Percentiles rank a stretch among this genome's conserved stretches.
Conservation (phyloP, 2,329 filamentous ascomycete species). For the Saccharata proteae region DNA sequence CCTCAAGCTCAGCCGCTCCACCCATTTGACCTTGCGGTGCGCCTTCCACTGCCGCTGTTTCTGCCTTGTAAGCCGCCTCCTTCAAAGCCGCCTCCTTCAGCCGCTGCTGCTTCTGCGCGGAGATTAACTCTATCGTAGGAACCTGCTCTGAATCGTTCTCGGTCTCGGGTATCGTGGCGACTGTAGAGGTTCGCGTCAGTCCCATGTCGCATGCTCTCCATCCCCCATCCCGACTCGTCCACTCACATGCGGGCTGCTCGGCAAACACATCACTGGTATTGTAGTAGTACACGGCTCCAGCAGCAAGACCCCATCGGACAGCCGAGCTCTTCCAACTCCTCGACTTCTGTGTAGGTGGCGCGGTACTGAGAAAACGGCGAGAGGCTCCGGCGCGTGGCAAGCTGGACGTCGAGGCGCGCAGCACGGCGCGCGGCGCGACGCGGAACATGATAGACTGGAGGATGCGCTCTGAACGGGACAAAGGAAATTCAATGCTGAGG, state of each 20-base stretch:
- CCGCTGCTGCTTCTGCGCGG: conserved; percentile 28
- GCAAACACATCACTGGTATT: conserved; percentile 82
- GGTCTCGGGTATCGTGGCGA: conserved; percentile 24
- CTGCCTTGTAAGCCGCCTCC: conserved; percentile 8
- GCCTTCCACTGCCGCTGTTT: conserved; percentile 8
- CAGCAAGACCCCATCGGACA: conserved; percentile 63
- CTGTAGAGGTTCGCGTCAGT: conserved; percentile 1
- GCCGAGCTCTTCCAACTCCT: conserved; percentile 72
- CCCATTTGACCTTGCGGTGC: neutral
- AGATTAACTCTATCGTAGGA: conserved; percentile 32
- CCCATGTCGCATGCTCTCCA: neutral
- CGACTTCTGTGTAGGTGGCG: conserved; percentile 50
- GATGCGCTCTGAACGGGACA: neutral
- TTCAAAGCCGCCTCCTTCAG: conserved; percentile 17
- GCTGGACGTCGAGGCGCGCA: conserved; percentile 15
- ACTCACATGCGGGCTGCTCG: conserved; percentile 59
- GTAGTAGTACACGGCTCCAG: conserved; percentile 79
- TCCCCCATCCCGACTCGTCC: neutral
- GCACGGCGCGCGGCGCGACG: conserved; percentile 34
- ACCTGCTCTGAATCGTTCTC: conserved; percentile 28
- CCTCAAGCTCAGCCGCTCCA: conserved; percentile 44
- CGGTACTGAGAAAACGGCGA: conserved; percentile 45
- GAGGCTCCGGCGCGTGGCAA: conserved; percentile 21
- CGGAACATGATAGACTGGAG: conserved; percentile 38
- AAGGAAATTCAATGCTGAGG: conserved; percentile 1